A percentile compares a stretch with the other conserved stretches of the same genome.
Conservation (phyloP, 306 rosid species). For the Trifolium subterraneum region DNA sequence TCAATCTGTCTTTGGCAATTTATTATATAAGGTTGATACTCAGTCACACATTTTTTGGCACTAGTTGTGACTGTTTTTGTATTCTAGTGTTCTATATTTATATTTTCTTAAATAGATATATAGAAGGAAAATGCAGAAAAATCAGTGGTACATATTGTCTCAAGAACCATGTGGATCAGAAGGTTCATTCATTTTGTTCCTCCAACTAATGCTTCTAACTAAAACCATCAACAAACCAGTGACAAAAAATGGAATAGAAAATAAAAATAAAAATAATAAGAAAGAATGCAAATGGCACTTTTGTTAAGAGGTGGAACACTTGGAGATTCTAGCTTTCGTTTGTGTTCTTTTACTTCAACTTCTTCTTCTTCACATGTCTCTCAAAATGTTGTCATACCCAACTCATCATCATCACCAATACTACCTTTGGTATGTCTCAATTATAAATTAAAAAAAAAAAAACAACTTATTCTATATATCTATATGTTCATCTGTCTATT, state of each 20-base stretch:
- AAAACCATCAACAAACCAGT: constrained; percentile 40
- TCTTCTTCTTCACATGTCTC: constrained; percentile 57
- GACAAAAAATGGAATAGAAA: constrained; percentile 20
- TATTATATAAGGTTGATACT: constrained; percentile 35
- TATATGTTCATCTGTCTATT: too few relatives aligned
- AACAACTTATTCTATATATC: background rate
- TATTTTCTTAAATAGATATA: constrained; percentile 34
- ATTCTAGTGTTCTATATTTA: constrained; percentile 27
- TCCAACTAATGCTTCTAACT: constrained; percentile 41
- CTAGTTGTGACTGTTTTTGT: constrained; percentile 36
- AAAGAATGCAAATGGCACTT: constrained; percentile 64
- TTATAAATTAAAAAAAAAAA: constrained; percentile 8
- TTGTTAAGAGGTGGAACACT: constrained; percentile 61
- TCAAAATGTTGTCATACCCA: constrained; percentile 54
- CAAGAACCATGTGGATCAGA: constrained; percentile 58
- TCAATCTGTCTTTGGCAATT: constrained; percentile 8
- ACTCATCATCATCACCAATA: constrained; percentile 47
- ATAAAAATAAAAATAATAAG: background rate
- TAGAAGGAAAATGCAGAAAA: constrained; percentile 38
- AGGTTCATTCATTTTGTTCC: constrained; percentile 45
- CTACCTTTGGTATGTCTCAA: constrained; percentile 53
- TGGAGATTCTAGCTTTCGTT: constrained; percentile 57
- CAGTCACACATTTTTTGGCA: background rate
- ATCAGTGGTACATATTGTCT: constrained; percentile 58
- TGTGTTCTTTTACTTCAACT: constrained; percentile 48